Conservation (phyloP, 148 eudicot species). For the Rhododendron henanense region DNA sequence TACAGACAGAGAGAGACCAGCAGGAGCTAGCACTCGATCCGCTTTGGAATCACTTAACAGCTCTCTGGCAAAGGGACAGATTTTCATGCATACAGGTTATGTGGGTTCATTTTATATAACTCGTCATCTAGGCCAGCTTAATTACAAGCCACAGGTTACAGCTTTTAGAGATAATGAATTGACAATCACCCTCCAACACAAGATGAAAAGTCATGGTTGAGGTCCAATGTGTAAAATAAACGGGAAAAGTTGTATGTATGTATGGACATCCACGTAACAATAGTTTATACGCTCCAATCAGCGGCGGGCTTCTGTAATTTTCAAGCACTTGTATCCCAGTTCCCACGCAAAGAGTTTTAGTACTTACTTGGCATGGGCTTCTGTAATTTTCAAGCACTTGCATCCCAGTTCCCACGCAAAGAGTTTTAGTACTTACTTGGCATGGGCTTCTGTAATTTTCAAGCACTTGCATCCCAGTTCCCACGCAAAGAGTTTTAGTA, state of each 20-base stretch:
- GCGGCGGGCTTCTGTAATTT: not conserved
- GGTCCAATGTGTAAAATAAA: not conserved
- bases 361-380: not conserved
- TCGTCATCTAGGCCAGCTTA: not conserved
- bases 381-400: not conserved
- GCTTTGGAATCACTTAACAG: not conserved
- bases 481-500: no score
- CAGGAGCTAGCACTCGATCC: not conserved
- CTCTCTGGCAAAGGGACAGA: not conserved
- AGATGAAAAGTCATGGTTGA: not conserved
- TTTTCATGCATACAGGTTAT: not conserved
- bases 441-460: not conserved
- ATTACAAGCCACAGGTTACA: not conserved
- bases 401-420: not conserved
- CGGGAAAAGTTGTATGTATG: not conserved
- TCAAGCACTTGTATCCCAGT: not conserved
- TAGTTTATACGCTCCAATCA: conserved; percentile 3
- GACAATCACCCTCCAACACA: not conserved
- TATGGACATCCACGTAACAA: not conserved
- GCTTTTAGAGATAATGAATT: not conserved
- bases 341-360: not conserved
- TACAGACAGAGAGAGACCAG: not conserved
- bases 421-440: not conserved
- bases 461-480: no score
- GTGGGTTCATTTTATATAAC: not conserved